These are phyloP conservation scores for Starmerella cellae DNA, from an alignment of 805 yeast species.

Conservation along the genomic window DNA sequence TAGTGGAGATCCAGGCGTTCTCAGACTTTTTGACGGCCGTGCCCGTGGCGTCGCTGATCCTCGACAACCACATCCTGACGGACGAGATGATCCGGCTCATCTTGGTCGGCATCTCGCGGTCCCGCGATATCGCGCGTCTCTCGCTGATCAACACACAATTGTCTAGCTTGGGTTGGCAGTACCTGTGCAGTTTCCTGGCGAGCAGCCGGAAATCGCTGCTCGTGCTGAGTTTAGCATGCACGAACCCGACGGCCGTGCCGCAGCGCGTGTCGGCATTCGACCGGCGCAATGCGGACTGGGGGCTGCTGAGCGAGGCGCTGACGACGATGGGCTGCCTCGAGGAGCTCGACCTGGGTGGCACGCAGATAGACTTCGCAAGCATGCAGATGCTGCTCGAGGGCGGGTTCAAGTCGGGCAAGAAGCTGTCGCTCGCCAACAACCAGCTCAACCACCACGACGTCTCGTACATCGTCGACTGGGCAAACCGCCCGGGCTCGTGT, in stretches of 20 bases:
- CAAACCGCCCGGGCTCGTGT: constrained; percentile 31
- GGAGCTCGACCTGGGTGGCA: constrained; percentile 67
- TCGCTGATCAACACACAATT: constrained; percentile 69
- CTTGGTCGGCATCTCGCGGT: constrained; percentile 55
- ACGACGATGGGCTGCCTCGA: constrained; percentile 61
- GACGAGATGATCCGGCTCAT: constrained; percentile 64
- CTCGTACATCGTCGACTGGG: constrained; percentile 45
- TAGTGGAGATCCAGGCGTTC: constrained; percentile 76
- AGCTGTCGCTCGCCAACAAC: constrained; percentile 68
- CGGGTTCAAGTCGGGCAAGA: constrained; percentile 45
- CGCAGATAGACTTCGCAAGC: constrained; percentile 41
- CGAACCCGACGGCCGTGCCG: constrained; percentile 17
- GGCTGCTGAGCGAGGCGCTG: constrained; percentile 55
- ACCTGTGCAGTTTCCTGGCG: constrained; percentile 60
- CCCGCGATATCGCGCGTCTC: constrained; percentile 54
- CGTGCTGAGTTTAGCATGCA: constrained; percentile 24
- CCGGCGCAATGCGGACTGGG: constrained; percentile 76
- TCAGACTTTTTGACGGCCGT: constrained; percentile 79
- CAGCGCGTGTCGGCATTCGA: constrained; percentile 24
- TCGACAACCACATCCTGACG: constrained; percentile 68
- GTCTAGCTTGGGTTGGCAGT: constrained; percentile 61
- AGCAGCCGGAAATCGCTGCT: constrained; percentile 34
- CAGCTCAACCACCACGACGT: constrained; percentile 50
- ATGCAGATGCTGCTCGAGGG: constrained; percentile 42
- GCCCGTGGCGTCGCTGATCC: constrained; percentile 58